Evolutionary conservation across 2,329 filamentous ascomycete species (phyloP), one percentile per base, ranked within the genome.

Genomic region (Stagonosporopsis vannaccii): DNA sequence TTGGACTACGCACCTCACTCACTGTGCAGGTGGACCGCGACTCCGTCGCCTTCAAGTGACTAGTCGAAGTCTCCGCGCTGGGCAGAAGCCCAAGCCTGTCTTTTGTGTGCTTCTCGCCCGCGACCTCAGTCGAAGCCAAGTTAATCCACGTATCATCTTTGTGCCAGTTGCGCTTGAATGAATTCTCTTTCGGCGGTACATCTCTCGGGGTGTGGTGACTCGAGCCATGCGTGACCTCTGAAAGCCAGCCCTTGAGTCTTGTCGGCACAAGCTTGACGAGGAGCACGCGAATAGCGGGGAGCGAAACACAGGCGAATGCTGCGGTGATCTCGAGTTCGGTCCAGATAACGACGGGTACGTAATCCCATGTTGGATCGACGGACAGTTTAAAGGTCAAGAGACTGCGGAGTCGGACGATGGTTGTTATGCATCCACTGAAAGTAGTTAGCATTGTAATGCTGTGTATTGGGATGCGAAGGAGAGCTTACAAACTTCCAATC

Each of bases 391-490:
- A 65, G 2, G 25, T 23, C 8, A 63, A 52, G 15, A 70, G 58
- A 13, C 61, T 53, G 3, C 50, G 62, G 0, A 70, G 49, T 5
- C 67, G 60, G 4, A 67, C 42, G 17, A 68, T 58, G 15, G 65
- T 72, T 6, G 68, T 62, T 17, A 69, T 63, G 45, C 65, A 67
- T 13, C 65, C 68, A 25, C 61, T 64, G 17, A 11, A 15, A 43
- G 17, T 3, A 13, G 22, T 46, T 13, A 46, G 43, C 40, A 42
- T 7, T 9, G 7, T 37, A 6, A 6, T 1, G 15, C 1, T 15
- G 23, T 23, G 19, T 15, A 6, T 32, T 3, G 8, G 12, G 12
- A 9, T 6, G 13, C 2, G 22, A 15, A 11, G 12, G 3, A 41
- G 11, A 3, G 20, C 43, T 37, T 25, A 47, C 44, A 47, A 47